Evolutionary conservation across 148 eudicot genomes (phyloP), one percentile per base, ranked within the genome.

Genomic region (Chenopodium quinoa): DNA sequence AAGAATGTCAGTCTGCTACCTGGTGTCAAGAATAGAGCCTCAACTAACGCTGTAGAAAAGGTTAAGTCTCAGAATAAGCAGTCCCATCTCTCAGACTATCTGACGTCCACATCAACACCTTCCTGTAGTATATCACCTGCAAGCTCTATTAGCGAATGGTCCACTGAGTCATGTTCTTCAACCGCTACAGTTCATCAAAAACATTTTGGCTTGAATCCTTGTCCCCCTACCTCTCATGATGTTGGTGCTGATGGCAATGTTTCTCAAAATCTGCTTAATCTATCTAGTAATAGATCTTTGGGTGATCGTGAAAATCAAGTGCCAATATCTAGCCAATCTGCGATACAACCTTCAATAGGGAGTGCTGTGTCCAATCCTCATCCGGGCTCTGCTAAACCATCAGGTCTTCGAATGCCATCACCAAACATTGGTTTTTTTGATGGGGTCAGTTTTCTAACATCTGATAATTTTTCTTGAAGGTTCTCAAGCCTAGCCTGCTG

Each of bases 401-500:
- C 99, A 66, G 98, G 99, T 78, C 91, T 96, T 65, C 91, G 98
- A 74, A 82, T 91, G 92, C 99, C 99, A 27, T 94, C 99, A 25
- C 95, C 98, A 19, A 96, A 92, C 83, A 90, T 92, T 64, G 98
- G 99, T 29, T 96, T 87, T 85, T 96, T 96, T 86, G 99, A 96
- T 78, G 98, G 97, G 94, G 98, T 95, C 12, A 90, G 98, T 90
- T 82, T 76, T 82, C 23, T 62, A 19, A 31, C 47, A 64, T 32
- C 71, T 73, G 58, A 73, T 77, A 54, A 54, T 56, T 46, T 77
- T 76, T 75, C 67, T 47, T 63, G 1, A 50, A 46, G 44, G 31
- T 50, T 17, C 20, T 63, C 27, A n/a, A 69, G 44, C 72, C 72
- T 17, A 32, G 20, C 70, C 58, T 29, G 63, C 31, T 58, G 37